phyloP scores from a whole-genome alignment of 257 asterid genomes.

The Penstemon davidsonii region DNA sequence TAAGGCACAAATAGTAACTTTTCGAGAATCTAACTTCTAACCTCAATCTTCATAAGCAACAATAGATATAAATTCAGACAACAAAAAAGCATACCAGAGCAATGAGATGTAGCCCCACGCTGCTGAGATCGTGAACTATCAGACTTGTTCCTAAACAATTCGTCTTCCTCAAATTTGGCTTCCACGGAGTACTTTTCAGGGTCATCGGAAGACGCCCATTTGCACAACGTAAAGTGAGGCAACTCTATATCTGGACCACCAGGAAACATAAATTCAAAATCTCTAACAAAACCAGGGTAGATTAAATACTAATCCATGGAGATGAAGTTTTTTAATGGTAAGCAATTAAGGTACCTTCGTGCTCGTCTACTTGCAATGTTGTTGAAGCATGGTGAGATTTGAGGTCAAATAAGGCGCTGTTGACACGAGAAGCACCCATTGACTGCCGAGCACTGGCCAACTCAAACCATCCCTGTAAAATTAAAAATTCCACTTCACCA shows the following conservation, averaged over 20 bases:
- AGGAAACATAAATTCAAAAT: slow-evolving; percentile 29
- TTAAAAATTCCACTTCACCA: slow-evolving; percentile 16
- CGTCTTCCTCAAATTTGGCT: slow-evolving; percentile 51
- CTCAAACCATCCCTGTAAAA: slow-evolving; percentile 82
- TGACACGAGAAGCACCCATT: slow-evolving; percentile 85
- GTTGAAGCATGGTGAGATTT: slow-evolving; percentile 83
- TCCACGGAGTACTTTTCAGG: slow-evolving; percentile 38
- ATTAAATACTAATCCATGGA: background rate
- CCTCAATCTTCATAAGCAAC: slow-evolving; percentile 1
- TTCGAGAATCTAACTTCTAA: background rate
- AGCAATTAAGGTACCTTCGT: slow-evolving; percentile 39
- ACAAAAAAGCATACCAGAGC: slow-evolving; percentile 28
- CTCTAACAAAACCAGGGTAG: background rate
- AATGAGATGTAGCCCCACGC: slow-evolving; percentile 31
- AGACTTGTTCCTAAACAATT: slow-evolving; percentile 36
- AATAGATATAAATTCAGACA: slow-evolving; percentile 2
- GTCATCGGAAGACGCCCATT: slow-evolving; percentile 60
- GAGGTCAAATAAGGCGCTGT: slow-evolving; percentile 63
- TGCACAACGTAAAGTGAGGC: slow-evolving; percentile 56
- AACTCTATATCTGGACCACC: slow-evolving; percentile 36
- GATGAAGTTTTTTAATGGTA: background rate
- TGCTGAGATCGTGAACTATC: slow-evolving; percentile 33
- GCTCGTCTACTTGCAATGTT: slow-evolving; percentile 46
- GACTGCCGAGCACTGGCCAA: slow-evolving; percentile 88
- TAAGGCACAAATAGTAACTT: background rate